Conservation (phyloP, 345 rosid genomes). For the Acer negundo region DNA sequence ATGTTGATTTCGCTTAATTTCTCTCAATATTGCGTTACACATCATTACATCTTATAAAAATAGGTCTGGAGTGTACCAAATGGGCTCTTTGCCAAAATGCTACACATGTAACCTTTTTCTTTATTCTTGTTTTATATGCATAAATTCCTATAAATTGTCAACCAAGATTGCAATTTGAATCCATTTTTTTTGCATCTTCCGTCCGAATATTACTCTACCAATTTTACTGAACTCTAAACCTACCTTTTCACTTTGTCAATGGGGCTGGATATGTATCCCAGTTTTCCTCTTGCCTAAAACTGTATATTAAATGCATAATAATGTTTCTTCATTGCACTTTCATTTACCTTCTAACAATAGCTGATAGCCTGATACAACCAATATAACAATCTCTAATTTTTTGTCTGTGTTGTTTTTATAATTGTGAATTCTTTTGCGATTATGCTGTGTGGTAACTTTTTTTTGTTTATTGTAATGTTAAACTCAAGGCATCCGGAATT, state of each 20-base stretch:
- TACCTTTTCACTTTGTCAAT: background rate
- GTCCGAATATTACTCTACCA: background rate
- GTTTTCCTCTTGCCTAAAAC: background rate
- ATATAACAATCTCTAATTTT: background rate
- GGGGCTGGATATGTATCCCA: background rate
- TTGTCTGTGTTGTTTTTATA: background rate
- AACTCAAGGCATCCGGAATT: slow-evolving; percentile 74
- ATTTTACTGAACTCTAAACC: background rate
- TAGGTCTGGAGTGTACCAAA: background rate
- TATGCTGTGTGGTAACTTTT: slow-evolving; percentile 28
- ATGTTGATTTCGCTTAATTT: background rate
- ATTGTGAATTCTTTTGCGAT: background rate
- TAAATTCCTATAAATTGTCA: background rate
- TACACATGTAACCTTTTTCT: background rate
- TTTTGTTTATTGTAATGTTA: slow-evolving; percentile 20
- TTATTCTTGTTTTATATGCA: no score
- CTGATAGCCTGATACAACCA: background rate
- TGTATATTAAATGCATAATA: background rate
- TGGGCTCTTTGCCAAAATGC: background rate
- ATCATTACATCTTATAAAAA: background rate
- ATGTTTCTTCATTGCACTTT: background rate
- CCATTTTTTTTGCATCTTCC: background rate
- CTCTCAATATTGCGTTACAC: slow-evolving; percentile 10
- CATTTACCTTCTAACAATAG: background rate
- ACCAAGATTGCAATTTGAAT: background rate